Evolutionary conservation across 2,329 filamentous ascomycete species (phyloP).

Genomic region (Aspergillus thermomutatus): DNA sequence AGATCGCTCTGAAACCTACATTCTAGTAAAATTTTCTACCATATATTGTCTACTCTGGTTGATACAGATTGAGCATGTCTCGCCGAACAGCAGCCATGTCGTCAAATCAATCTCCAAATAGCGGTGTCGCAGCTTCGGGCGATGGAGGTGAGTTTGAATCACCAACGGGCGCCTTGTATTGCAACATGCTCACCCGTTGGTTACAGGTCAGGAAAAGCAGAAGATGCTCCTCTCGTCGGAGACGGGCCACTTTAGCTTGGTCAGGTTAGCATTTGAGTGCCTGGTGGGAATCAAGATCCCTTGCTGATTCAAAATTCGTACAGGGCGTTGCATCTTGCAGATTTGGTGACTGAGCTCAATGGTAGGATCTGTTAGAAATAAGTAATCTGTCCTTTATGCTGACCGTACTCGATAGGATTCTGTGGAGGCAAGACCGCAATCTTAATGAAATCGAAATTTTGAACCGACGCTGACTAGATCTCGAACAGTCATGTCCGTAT

Average conservation of each 20-base stretch:
- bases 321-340: constrained; percentile 49
- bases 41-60: constrained; percentile 4
- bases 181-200: constrained; percentile 10
- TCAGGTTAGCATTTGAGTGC: constrained; percentile 37
- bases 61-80: constrained; percentile 33
- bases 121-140: constrained; percentile 24
- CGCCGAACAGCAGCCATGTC: constrained; percentile 37
- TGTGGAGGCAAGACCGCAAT: constrained; percentile 43
- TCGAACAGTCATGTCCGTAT: constrained; percentile 76
- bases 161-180: constrained; percentile 5
- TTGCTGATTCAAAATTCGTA: constrained; percentile 12
- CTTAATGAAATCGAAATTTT: neutral
- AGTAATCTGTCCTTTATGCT: constrained; percentile 8
- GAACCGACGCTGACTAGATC: constrained; percentile 15
- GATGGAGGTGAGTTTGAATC: constrained; percentile 32
- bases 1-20: neutral
- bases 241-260: constrained; percentile 49
- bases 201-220: constrained; percentile 47
- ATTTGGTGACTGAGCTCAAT: constrained; percentile 50
- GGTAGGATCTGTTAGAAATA: constrained; percentile 28
- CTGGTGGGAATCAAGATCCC: neutral
- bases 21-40: neutral
- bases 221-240: constrained; percentile 47
- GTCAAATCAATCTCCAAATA: constrained; percentile 27
- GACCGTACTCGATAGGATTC: constrained; percentile 36